Percentiles rank a stretch among this genome's conserved stretches.
These are phyloP conservation scores for Setomelanomma holmii DNA, from an alignment of 2,329 filamentous ascomycete genomes.

Conservation along the genomic window DNA sequence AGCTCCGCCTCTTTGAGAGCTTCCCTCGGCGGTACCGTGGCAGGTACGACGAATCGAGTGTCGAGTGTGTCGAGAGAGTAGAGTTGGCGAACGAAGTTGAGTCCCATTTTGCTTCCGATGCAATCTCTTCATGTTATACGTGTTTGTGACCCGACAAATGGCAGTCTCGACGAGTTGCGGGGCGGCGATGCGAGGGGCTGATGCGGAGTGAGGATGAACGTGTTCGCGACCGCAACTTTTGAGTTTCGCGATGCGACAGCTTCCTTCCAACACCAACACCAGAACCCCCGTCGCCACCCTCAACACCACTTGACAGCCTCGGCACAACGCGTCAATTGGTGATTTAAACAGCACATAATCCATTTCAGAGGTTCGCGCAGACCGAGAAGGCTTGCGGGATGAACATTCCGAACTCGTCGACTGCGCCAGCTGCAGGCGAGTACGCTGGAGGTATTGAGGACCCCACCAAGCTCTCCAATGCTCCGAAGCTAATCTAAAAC, in stretches of 20 bases:
- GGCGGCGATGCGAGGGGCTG: conserved; percentile 21
- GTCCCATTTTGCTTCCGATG: conserved; percentile 38
- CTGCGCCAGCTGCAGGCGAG: conserved; percentile 51
- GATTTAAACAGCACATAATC: background rate
- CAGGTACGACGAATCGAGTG: conserved; percentile 74
- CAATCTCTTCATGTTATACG: conserved; percentile 29
- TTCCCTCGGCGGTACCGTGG: conserved; percentile 66
- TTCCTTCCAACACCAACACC: conserved; percentile 35
- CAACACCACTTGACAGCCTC: conserved; percentile 2
- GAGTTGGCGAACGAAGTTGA: conserved; percentile 59
- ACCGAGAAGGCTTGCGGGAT: conserved; percentile 30
- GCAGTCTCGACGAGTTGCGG: conserved; percentile 6
- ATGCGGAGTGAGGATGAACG: conserved; percentile 21
- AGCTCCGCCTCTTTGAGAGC: conserved; percentile 43
- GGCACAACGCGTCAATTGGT: conserved; percentile 37
- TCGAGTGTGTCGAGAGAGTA: conserved; percentile 74
- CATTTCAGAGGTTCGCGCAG: conserved; percentile 12
- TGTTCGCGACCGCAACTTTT: conserved; percentile 30
- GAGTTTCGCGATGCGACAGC: conserved; percentile 36
- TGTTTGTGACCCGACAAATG: background rate
- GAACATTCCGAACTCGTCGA: conserved; percentile 48
- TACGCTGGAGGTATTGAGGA: conserved; percentile 53
- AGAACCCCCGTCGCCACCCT: conserved; percentile 21
- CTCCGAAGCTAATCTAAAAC: conserved; percentile 16
- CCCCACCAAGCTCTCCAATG: conserved; percentile 7